Base-by-base conservation (phyloP, 2,329 filamentous ascomycete species). In the Fusarium sp. region DNA sequence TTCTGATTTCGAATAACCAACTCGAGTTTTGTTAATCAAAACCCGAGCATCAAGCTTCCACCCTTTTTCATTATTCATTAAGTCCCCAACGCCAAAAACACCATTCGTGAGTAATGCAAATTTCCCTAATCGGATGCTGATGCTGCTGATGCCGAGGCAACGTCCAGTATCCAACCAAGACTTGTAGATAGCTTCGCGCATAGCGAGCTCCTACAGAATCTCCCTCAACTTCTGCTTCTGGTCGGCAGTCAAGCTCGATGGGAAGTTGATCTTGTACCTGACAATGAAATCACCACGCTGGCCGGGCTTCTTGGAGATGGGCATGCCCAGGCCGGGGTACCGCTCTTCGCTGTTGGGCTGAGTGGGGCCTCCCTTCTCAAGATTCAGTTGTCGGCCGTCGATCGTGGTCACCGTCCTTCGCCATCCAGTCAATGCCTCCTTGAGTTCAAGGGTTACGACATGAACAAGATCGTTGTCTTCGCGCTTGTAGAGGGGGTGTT, bases 401-500 rank as follows among this genome's bases (percentile, higher is more conserved):
- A 99, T 98, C 11, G 95, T 99, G 33, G 90, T 89, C 22, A 99
- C 90, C n/a, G 93, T 97, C 55, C 92, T 90, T 74, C 89, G 91
- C 96, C 96, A 99, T 61, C 96, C 96, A 0, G 95, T 97, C 44
- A 99, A 83, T 3, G 96, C 94, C 81, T 99, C 96, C 80, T 98
- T 98, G 46, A 99, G 89, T 28, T 91, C 90, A 53, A 99, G 86
- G 9, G 95, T 92, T 72, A 98, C 85, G 2, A 86, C 92, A 75
- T 92, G 89, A 62, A 92, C 84, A 45, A 99, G 84, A 73, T 98
- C 92, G 81, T 98, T 95, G 72, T 94, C 94, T 60, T 97, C 92
- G 65, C 96, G 93, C 63, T 87, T 91, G 82, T 93, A 97, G 43
- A 94, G 86, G 1, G 93, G 88, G 75, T 99, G 94, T 36, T 90